phyloP scores from a whole-genome alignment of 2,329 filamentous ascomycete species.

The Coniochaeta sp. region DNA sequence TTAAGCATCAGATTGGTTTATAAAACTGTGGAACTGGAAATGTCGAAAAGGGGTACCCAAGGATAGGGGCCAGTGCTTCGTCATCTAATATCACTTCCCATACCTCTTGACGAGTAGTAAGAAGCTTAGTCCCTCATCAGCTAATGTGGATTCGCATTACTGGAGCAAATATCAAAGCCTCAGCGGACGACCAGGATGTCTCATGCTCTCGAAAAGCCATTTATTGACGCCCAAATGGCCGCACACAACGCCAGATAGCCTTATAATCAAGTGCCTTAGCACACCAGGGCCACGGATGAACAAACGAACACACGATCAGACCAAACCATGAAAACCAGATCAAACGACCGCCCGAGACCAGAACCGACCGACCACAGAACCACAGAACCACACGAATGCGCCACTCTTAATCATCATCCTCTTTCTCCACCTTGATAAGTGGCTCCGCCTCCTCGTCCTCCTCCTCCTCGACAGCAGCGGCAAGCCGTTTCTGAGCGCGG shows the following conservation, averaged over 20 bases:
- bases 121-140: background rate
- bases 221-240: background rate
- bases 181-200: background rate
- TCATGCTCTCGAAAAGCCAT: background rate
- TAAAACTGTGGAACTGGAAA: background rate
- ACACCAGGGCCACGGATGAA: background rate
- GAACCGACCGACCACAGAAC: too few relatives aligned
- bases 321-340: background rate
- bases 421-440: background rate
- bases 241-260: background rate
- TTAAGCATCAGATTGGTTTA: background rate
- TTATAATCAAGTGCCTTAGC: background rate
- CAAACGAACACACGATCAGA: background rate
- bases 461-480: background rate
- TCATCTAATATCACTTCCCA: background rate
- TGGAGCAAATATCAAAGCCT: background rate
- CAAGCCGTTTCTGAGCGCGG: background rate
- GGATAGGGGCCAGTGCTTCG: background rate
- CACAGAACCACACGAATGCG: too few relatives aligned
- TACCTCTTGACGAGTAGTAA: background rate
- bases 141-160: background rate
- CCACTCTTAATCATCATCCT: background rate
- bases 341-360: too few relatives aligned
- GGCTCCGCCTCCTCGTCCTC: background rate
- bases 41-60: background rate